phyloP scores from a whole-genome alignment of 1,284 basidiomycete species.

The Cryptococcus maquisensis region DNA sequence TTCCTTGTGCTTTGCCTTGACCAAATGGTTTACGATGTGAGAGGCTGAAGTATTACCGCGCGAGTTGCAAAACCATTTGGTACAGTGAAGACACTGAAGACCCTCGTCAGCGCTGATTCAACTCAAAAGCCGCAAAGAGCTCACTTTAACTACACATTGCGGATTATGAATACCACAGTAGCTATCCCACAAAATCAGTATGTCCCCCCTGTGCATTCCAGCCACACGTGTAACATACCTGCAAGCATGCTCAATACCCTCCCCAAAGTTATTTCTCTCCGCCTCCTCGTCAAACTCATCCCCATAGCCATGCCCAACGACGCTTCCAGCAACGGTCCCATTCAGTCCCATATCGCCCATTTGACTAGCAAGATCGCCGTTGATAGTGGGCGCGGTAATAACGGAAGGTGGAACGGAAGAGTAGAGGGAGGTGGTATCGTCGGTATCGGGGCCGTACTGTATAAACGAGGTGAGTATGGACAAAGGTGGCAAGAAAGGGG shows the following conservation, averaged over 20 bases:
- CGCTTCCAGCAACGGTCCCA: not conserved
- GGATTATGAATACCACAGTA: conserved; percentile 99
- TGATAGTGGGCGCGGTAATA: conserved; percentile 10
- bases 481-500: not conserved
- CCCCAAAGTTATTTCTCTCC: conserved; percentile 77
- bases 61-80: conserved; percentile 99
- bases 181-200: conserved; percentile 50
- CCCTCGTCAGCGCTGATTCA: not conserved
- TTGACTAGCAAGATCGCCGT: conserved; percentile 11
- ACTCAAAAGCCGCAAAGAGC: conserved; percentile 4
- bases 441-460: conserved; percentile 65
- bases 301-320: not conserved
- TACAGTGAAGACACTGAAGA: conserved; percentile 73
- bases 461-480: conserved; percentile 61
- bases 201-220: not conserved
- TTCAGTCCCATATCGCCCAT: conserved; percentile 10
- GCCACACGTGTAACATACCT: conserved; percentile 58
- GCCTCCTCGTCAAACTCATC: conserved; percentile 67
- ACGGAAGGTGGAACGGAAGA: conserved; percentile 36
- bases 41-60: conserved; percentile 95
- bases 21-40: conserved; percentile 98
- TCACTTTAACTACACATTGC: conserved; percentile 82
- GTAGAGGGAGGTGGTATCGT: conserved; percentile 70
- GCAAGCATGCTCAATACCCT: conserved; percentile 86
- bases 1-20: conserved; percentile 98